A percentile compares a stretch with the other conserved stretches of the same genome.
phyloP scores from a whole-genome alignment of 306 rosid species.

The Acacia confusa region DNA sequence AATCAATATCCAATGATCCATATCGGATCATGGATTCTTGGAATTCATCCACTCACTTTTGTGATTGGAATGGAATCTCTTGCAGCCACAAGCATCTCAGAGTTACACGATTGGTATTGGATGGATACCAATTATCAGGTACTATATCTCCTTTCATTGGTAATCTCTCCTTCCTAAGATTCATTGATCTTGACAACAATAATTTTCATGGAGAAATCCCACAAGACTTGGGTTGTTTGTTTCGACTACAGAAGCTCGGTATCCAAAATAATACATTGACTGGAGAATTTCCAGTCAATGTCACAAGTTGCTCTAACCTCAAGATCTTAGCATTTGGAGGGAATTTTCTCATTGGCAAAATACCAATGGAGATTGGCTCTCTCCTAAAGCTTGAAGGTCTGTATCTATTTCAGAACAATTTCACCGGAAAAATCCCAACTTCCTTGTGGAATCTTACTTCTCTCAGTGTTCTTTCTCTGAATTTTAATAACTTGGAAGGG shows the following conservation, averaged over 20 bases:
- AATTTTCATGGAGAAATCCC: neutral
- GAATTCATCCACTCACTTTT: neutral
- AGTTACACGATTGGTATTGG: neutral
- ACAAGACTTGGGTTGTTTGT: neutral
- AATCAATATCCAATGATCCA: neutral
- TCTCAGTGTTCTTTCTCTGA: neutral
- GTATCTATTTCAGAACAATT: neutral
- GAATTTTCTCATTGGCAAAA: neutral
- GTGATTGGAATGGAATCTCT: neutral
- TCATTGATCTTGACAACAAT: neutral
- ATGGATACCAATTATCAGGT: neutral
- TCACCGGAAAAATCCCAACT: neutral
- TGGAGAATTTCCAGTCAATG: neutral
- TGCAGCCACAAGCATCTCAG: neutral
- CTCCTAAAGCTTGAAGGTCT: neutral
- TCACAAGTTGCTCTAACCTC: neutral
- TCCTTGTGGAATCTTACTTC: neutral
- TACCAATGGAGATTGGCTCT: neutral
- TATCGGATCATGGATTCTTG: neutral
- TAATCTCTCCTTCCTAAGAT: neutral
- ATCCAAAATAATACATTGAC: neutral
- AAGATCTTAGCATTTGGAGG: neutral
- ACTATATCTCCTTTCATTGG: neutral
- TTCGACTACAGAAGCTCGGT: rapidly evolving
- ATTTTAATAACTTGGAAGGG: neutral